Conservation (phyloP, 2,329 filamentous ascomycete species). For the Exophiala dermatitidis region DNA sequence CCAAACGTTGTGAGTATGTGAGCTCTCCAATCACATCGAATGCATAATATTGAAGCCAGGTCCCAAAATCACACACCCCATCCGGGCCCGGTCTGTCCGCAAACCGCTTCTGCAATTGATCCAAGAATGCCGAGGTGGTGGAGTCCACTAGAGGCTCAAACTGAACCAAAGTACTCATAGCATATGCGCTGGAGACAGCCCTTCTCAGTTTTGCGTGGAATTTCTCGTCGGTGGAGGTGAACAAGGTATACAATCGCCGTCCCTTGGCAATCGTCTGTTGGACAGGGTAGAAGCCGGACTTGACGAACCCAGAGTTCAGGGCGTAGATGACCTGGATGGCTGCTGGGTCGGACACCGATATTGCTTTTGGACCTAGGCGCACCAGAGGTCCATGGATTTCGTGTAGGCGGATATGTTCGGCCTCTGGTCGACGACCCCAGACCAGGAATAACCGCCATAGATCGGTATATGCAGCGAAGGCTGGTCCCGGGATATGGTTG, state of each 20-base stretch:
- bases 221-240: conserved; percentile 9
- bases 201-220: conserved; percentile 5
- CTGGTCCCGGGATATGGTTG: conserved; percentile 28
- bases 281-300: conserved; percentile 29
- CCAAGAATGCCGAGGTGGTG: conserved; percentile 49
- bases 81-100: background rate
- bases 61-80: conserved; percentile 6
- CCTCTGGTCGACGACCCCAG: conserved; percentile 23
- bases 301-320: conserved; percentile 16
- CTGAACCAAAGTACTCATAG: conserved; percentile 8
- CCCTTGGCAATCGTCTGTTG: conserved; percentile 29
- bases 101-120: conserved; percentile 29
- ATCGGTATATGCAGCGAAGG: conserved; percentile 27
- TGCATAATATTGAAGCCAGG: conserved; percentile 71
- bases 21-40: conserved; percentile 57
- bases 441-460: conserved; percentile 28
- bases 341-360: conserved; percentile 26
- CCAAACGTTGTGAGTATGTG: conserved; percentile 55
- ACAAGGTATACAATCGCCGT: conserved; percentile 29
- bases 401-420: conserved; percentile 26
- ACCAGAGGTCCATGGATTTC: conserved; percentile 29
- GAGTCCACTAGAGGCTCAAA: conserved; percentile 13
- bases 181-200: conserved; percentile 10
- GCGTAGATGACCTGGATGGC: conserved; percentile 25
- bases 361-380: conserved; percentile 29